Conservation (phyloP, 108 stramenopile species). For the Cylindrotheca closterium region DNA sequence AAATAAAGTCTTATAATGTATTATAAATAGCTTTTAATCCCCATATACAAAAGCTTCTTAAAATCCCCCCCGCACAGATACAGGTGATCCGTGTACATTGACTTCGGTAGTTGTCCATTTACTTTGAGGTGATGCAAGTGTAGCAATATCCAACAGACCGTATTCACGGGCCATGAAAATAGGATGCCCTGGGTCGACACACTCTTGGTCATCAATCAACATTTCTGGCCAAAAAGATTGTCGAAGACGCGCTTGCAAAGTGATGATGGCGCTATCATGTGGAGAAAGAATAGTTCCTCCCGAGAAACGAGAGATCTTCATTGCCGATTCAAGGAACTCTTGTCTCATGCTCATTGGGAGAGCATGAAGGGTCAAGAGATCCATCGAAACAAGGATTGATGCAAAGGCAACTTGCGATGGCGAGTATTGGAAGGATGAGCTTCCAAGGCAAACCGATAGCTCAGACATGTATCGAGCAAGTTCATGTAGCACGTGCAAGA, state of each 20-base stretch:
- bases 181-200: conserved; percentile 41
- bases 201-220: conserved; percentile 42
- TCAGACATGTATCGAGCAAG: conserved; percentile 73
- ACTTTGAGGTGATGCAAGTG: too few species aligned
- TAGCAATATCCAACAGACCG: conserved; percentile 45
- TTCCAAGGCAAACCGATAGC: conserved; percentile 69
- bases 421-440: conserved; percentile 35
- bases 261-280: conserved; percentile 20
- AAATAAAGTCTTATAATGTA: too few species aligned
- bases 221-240: conserved; percentile 52
- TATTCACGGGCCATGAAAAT: conserved; percentile 47
- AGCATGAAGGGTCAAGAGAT: conserved; percentile 43
- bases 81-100: not conserved
- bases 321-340: conserved; percentile 27
- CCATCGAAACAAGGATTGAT: conserved; percentile 67
- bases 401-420: conserved; percentile 76
- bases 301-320: not conserved
- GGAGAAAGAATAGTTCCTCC: conserved; percentile 17
- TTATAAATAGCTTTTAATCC: too few species aligned
- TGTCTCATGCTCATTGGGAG: conserved; percentile 28
- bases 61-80: too few species aligned
- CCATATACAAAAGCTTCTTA: too few species aligned
- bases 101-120: too few species aligned
- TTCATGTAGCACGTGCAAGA: conserved; percentile 56
- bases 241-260: conserved; percentile 26